phyloP scores from a whole-genome alignment of 805 yeast genomes.

The Wickerhamiella australiensis region DNA sequence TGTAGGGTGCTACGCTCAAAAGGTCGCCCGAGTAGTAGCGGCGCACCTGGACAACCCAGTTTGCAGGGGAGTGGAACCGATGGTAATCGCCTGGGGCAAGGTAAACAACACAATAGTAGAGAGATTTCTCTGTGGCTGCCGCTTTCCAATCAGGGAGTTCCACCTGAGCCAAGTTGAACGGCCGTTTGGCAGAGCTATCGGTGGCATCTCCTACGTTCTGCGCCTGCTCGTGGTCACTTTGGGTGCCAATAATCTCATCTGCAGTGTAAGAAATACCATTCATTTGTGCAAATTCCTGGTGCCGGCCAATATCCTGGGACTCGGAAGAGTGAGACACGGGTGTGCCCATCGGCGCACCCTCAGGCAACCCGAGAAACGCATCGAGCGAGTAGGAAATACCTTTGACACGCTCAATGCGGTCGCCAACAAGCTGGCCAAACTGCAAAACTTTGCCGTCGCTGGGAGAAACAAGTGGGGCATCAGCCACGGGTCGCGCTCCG shows the following conservation, averaged over 20 bases:
- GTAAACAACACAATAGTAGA: slow-evolving; percentile 83
- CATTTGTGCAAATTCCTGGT: slow-evolving; percentile 63
- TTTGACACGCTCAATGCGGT: slow-evolving; percentile 79
- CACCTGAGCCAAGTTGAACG: slow-evolving; percentile 3
- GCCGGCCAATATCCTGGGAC: slow-evolving; percentile 35
- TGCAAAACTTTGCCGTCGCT: slow-evolving; percentile 86
- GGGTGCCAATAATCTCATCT: slow-evolving; percentile 53
- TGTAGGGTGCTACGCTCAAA: slow-evolving; percentile 91
- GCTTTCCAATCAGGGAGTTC: slow-evolving; percentile 22
- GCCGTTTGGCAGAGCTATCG: slow-evolving; percentile 11
- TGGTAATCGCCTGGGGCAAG: slow-evolving; percentile 98
- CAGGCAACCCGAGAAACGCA: slow-evolving; percentile 57
- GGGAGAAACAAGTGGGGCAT: slow-evolving; percentile 66
- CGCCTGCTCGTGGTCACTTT: slow-evolving; percentile 34
- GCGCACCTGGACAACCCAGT: slow-evolving; percentile 89
- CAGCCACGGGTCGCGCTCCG: slow-evolving; percentile 64
- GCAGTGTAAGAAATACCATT: slow-evolving; percentile 63
- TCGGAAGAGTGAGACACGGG: background rate
- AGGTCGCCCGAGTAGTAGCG: slow-evolving; percentile 94
- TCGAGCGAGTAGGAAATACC: slow-evolving; percentile 89
- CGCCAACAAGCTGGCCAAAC: slow-evolving; percentile 63
- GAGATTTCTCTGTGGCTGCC: slow-evolving; percentile 37
- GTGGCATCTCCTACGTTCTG: slow-evolving; percentile 62
- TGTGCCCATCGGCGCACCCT: slow-evolving; percentile 16
- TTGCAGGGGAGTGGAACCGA: slow-evolving; percentile 88